Evolutionary conservation across 257 asterid species (phyloP).

Genomic region (Oldenlandia corymbosa): DNA sequence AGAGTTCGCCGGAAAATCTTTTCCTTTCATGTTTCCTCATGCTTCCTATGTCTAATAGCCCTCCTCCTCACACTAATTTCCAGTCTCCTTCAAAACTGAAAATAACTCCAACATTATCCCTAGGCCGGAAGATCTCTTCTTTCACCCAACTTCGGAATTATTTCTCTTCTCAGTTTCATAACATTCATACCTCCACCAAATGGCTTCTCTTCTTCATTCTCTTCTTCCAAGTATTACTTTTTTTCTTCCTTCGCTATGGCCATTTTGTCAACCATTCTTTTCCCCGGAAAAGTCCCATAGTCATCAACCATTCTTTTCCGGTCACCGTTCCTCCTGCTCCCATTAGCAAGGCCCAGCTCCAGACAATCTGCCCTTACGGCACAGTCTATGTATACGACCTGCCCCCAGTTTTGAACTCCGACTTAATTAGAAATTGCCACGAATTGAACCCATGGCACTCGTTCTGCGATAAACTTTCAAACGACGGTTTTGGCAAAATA

Average conservation of each 20-base stretch:
- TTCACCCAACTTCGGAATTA: slow-evolving; percentile 6
- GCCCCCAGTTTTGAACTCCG: slow-evolving; percentile 46
- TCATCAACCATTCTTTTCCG: slow-evolving; percentile 5
- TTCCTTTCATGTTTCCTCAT: not conserved
- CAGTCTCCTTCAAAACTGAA: not conserved
- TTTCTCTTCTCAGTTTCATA: not conserved
- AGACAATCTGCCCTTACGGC: slow-evolving; percentile 38
- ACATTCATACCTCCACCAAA: slow-evolving; percentile 14
- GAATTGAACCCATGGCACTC: slow-evolving; percentile 55
- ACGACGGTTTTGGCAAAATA: slow-evolving; percentile 51
- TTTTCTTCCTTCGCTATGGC: slow-evolving; percentile 18
- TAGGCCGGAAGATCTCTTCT: slow-evolving; percentile 9
- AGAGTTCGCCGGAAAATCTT: no score
- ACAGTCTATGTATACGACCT: slow-evolving; percentile 48
- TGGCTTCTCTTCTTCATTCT: slow-evolving; percentile 25
- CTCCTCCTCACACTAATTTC: not conserved
- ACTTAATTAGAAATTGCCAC: slow-evolving; percentile 41
- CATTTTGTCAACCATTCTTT: slow-evolving; percentile 8
- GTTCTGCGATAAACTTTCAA: slow-evolving; percentile 60
- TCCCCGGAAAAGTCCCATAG: not conserved
- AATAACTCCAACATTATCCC: not conserved
- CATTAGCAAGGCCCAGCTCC: not conserved
- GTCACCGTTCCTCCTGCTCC: not conserved
- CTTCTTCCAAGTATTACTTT: slow-evolving; percentile 29
- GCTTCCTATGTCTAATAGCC: slow-evolving; percentile 18